phyloP scores from a whole-genome alignment of 371 early-diverging fungal genomes.

The Blastocladiella emersonii region DNA sequence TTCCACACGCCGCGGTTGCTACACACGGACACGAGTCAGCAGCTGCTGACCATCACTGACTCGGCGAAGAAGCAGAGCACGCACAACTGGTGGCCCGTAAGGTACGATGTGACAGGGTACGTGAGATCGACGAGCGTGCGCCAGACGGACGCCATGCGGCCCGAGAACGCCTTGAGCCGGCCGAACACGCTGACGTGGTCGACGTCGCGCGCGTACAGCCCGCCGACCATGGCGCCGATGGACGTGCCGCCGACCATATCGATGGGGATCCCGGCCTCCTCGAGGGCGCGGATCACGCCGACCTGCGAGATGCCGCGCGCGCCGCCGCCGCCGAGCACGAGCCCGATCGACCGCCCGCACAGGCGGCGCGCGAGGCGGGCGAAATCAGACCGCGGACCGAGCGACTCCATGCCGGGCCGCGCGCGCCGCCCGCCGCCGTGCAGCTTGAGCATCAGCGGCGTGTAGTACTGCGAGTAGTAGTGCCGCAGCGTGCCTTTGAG shows the following conservation, averaged over 20 bases:
- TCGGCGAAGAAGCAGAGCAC: not conserved
- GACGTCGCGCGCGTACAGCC: slow-evolving; percentile 81
- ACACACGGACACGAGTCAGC: slow-evolving; percentile 58
- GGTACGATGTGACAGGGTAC: slow-evolving; percentile 84
- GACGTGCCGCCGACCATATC: slow-evolving; percentile 95
- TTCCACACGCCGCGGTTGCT: slow-evolving; percentile 87
- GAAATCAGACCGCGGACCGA: slow-evolving; percentile 32
- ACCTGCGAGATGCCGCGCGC: slow-evolving; percentile 96
- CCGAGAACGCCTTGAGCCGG: slow-evolving; percentile 70
- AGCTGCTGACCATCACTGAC: slow-evolving; percentile 1
- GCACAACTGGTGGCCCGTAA: slow-evolving; percentile 38
- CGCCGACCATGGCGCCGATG: slow-evolving; percentile 96
- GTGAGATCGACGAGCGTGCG: slow-evolving; percentile 87
- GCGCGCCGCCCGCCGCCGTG: not conserved
- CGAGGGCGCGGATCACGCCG: slow-evolving; percentile 91
- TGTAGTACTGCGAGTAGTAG: slow-evolving; percentile 30
- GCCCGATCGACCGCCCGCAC: slow-evolving; percentile 85
- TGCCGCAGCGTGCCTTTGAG: slow-evolving; percentile 53
- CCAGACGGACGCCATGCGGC: slow-evolving; percentile 74
- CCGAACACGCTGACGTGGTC: slow-evolving; percentile 79
- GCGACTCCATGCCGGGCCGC: slow-evolving; percentile 19
- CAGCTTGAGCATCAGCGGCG: not conserved
- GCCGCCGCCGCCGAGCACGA: slow-evolving; percentile 99
- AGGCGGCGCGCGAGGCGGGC: slow-evolving; percentile 83
- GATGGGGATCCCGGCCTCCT: slow-evolving; percentile 97